phyloP scores from a whole-genome alignment of 208 protist species.

The Novymonas esmeraldas region DNA sequence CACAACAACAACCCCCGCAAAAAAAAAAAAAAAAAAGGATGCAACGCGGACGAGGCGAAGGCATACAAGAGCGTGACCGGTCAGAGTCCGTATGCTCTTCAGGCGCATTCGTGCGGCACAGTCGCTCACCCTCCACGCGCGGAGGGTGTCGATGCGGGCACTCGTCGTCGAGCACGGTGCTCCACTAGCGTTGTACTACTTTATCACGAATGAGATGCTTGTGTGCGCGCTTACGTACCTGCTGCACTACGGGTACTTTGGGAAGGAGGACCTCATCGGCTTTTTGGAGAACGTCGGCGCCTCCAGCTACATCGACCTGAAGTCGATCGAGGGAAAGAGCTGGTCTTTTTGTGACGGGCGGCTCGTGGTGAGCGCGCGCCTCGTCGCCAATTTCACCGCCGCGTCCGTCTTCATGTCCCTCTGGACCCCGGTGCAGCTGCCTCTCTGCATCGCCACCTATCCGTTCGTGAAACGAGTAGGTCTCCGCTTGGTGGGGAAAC shows the following conservation, averaged over 20 bases:
- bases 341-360: conserved; percentile 47
- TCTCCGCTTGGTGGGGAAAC: neutral
- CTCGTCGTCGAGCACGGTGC: conserved; percentile 43
- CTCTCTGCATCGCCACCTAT: conserved; percentile 49
- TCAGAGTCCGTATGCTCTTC: conserved; percentile 11
- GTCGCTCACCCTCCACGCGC: neutral
- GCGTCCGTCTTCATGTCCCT: conserved; percentile 62
- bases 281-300: conserved; percentile 45
- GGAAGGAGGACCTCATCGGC: conserved; percentile 47
- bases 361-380: conserved; percentile 43
- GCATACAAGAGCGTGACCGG: neutral
- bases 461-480: conserved; percentile 24
- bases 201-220: conserved; percentile 55
- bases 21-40: too few relatives aligned
- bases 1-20: too few relatives aligned
- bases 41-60: neutral
- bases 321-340: conserved; percentile 38
- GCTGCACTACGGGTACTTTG: conserved; percentile 58
- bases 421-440: conserved; percentile 53
- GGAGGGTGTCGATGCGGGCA: conserved; percentile 27
- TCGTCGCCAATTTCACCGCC: conserved; percentile 59
- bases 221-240: conserved; percentile 54
- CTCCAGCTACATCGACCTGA: conserved; percentile 45
- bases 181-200: conserved; percentile 45
- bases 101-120: conserved; percentile 1